Percentiles rank a stretch among this genome's conserved stretches.
Conservation (phyloP, 148 eudicot genomes). For the Vaccinium darrowii region DNA sequence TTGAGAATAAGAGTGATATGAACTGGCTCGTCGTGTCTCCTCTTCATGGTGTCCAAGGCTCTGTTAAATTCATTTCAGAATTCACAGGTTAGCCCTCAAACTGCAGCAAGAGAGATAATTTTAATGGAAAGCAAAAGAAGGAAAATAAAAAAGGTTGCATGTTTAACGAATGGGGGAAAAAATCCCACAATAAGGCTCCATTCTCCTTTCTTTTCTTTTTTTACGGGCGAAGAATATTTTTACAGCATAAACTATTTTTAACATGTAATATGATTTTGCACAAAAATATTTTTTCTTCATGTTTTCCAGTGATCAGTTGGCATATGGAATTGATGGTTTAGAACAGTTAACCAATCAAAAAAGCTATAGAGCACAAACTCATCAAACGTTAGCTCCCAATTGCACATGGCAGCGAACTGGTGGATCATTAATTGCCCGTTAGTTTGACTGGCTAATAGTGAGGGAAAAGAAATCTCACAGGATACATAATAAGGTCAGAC, state of each 20-base stretch:
- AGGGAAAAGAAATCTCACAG: too few relatives aligned
- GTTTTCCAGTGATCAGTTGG: neutral
- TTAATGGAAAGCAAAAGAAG: neutral
- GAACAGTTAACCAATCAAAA: neutral
- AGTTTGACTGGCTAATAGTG: too few relatives aligned
- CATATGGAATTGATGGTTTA: neutral
- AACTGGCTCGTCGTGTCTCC: slow-evolving; percentile 87
- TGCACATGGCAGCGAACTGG: neutral
- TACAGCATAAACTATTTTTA: neutral
- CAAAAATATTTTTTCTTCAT: too few relatives aligned
- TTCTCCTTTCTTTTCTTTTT: neutral
- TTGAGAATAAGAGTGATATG: slow-evolving; percentile 94
- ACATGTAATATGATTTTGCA: neutral
- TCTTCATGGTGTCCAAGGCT: slow-evolving; percentile 48
- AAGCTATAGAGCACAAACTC: neutral
- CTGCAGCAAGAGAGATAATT: neutral
- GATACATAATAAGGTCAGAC: too few relatives aligned
- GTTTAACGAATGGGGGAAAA: neutral
- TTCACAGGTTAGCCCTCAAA: slow-evolving; percentile 15
- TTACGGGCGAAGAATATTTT: neutral
- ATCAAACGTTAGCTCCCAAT: neutral
- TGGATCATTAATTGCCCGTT: too few relatives aligned
- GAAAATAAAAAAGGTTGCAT: neutral
- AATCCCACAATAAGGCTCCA: neutral
- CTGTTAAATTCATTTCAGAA: slow-evolving; percentile 36